Evolutionary conservation across 2,329 filamentous ascomycete species (phyloP).

Genomic region (Fusarium acutatum): DNA sequence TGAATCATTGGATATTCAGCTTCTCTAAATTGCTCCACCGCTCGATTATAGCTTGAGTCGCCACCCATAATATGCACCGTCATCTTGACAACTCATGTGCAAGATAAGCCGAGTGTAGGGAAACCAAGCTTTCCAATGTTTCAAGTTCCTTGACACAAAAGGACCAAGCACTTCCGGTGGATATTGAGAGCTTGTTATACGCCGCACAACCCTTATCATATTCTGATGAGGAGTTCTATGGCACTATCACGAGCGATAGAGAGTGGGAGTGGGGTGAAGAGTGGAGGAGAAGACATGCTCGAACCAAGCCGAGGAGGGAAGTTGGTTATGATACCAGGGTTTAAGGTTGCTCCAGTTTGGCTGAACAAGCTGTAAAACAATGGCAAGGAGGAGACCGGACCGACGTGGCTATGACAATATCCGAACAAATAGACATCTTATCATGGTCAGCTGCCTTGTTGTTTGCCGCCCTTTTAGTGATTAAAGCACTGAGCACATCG

Average conservation of each 20-base stretch:
- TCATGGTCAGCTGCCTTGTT: slow-evolving; percentile 24
- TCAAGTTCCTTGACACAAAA: not conserved
- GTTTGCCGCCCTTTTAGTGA: slow-evolving; percentile 24
- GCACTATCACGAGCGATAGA: slow-evolving; percentile 19
- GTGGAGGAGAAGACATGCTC: slow-evolving; percentile 6
- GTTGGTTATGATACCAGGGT: not conserved
- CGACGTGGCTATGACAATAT: not conserved
- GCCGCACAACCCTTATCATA: slow-evolving; percentile 23
- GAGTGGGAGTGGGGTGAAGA: slow-evolving; percentile 18
- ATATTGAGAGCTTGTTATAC: slow-evolving; percentile 5
- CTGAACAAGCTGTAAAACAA: not conserved
- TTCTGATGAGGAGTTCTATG: slow-evolving; percentile 10
- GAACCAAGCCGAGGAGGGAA: slow-evolving; percentile 24
- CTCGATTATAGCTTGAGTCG: slow-evolving; percentile 60
- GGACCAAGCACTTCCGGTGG: not conserved
- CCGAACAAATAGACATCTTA: not conserved
- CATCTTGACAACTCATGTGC: not conserved
- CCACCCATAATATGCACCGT: not conserved
- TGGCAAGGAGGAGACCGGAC: not conserved
- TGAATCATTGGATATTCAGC: slow-evolving; percentile 75
- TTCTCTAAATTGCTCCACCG: slow-evolving; percentile 66
- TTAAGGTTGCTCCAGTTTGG: not conserved
- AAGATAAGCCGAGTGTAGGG: not conserved
- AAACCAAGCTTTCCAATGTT: not conserved
- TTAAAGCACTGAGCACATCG: slow-evolving; percentile 15